Evolutionary conservation across 2,329 filamentous ascomycete species (phyloP).

Genomic region (Curvularia eragrostidis): DNA sequence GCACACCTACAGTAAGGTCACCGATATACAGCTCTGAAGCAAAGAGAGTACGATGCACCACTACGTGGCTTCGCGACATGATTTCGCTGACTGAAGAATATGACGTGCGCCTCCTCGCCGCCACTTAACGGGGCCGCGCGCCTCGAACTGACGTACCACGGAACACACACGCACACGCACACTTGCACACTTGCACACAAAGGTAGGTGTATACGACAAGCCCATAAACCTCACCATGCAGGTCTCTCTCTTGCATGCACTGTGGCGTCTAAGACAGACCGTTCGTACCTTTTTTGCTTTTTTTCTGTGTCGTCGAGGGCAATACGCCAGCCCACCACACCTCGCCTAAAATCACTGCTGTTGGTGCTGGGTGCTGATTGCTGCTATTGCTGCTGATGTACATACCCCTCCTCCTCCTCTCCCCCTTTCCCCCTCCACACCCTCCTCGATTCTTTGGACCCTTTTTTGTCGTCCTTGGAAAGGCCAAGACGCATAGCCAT

Average conservation of each 20-base stretch:
- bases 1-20: background rate
- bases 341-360: constrained; percentile 9
- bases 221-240: background rate
- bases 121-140: too few species aligned
- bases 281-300: constrained; percentile 3
- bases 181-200: too few species aligned
- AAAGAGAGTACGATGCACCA: background rate
- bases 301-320: background rate
- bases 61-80: background rate
- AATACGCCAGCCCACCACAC: constrained; percentile 14
- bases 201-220: background rate
- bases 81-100: background rate
- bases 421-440: background rate
- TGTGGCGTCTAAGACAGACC: background rate
- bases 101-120: background rate
- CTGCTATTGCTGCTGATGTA: background rate
- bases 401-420: background rate
- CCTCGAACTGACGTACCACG: too few species aligned
- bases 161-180: too few species aligned
- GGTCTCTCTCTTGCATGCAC: background rate
- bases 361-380: too few species aligned
- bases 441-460: too few species aligned
- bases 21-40: background rate
- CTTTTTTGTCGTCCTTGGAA: too few species aligned
- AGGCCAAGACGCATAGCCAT: too few species aligned